These are phyloP conservation scores for Rutstroemia sp. DNA, from an alignment of 2,329 filamentous ascomycete species.

Conservation along the genomic window DNA sequence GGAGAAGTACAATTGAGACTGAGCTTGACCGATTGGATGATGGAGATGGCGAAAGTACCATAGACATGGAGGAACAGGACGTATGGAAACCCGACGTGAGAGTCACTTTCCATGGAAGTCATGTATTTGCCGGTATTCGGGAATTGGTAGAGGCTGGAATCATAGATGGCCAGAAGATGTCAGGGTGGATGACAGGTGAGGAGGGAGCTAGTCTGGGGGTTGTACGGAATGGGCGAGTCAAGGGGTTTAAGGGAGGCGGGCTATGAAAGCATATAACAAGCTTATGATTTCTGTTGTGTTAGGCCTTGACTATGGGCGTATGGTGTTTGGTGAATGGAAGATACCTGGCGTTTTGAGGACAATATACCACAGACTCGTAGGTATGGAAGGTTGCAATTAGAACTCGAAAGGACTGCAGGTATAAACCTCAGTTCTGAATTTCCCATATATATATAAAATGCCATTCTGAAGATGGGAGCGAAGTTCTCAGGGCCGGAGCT, in stretches of 20 bases:
- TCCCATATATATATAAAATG: too few relatives aligned
- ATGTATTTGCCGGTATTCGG: conserved; percentile 75
- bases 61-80: not conserved
- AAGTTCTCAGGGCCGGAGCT: too few relatives aligned
- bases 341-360: not conserved
- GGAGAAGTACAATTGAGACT: conserved; percentile 22
- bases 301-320: not conserved
- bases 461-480: too few relatives aligned
- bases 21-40: conserved; percentile 22
- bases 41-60: conserved; percentile 24
- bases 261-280: not conserved
- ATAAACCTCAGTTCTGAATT: too few relatives aligned
- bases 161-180: conserved; percentile 71
- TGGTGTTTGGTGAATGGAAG: not conserved
- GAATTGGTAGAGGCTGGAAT: conserved; percentile 70
- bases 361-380: too few relatives aligned
- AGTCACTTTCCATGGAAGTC: conserved; percentile 64
- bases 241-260: conserved; percentile 49
- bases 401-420: too few relatives aligned
- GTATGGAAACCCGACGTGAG: conserved; percentile 52
- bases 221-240: conserved; percentile 59
- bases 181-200: conserved; percentile 86
- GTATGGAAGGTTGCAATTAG: too few relatives aligned
- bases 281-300: not conserved
- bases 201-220: conserved; percentile 69